Conservation (phyloP, 2,329 filamentous ascomycete genomes). For the Didymella arachidicola region DNA sequence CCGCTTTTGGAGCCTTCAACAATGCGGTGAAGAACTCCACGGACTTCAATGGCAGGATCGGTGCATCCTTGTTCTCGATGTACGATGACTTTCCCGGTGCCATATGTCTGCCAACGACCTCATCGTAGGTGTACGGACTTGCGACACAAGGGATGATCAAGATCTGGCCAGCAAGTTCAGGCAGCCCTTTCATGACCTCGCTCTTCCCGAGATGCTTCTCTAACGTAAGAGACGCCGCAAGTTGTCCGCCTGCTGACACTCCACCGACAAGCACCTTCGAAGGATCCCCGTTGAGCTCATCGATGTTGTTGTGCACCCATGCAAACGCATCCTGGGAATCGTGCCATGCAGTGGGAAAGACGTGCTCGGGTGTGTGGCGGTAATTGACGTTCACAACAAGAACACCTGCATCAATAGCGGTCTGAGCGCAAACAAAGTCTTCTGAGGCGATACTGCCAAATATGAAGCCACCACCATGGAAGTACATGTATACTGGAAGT, state of each 20-base stretch:
- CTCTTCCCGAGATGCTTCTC: conserved; percentile 56
- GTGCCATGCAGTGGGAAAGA: conserved; percentile 62
- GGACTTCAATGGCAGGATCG: conserved; percentile 54
- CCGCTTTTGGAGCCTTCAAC: conserved; percentile 29
- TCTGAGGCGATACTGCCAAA: conserved; percentile 64
- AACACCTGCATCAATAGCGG: conserved; percentile 54
- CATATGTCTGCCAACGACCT: conserved; percentile 50
- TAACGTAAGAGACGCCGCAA: conserved; percentile 56
- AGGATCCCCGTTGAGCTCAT: conserved; percentile 51
- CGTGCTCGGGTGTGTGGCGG: conserved; percentile 64
- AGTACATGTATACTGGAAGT: conserved; percentile 59
- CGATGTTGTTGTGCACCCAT: conserved; percentile 61
- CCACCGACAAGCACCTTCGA: conserved; percentile 59
- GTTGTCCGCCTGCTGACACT: conserved; percentile 60
- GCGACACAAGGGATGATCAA: conserved; percentile 53
- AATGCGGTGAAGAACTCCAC: conserved; percentile 46
- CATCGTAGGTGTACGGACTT: conserved; percentile 44
- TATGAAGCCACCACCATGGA: conserved; percentile 65
- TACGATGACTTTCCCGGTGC: conserved; percentile 52
- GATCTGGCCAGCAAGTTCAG: conserved; percentile 58
- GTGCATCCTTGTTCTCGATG: conserved; percentile 57
- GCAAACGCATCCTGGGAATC: conserved; percentile 63
- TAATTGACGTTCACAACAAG: conserved; percentile 66
- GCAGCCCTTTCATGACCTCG: conserved; percentile 35
- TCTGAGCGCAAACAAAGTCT: conserved; percentile 60